Evolutionary conservation across 495 filamentous ascomycete genomes (phyloP).

Genomic region (Lasiosphaeria ovina): DNA sequence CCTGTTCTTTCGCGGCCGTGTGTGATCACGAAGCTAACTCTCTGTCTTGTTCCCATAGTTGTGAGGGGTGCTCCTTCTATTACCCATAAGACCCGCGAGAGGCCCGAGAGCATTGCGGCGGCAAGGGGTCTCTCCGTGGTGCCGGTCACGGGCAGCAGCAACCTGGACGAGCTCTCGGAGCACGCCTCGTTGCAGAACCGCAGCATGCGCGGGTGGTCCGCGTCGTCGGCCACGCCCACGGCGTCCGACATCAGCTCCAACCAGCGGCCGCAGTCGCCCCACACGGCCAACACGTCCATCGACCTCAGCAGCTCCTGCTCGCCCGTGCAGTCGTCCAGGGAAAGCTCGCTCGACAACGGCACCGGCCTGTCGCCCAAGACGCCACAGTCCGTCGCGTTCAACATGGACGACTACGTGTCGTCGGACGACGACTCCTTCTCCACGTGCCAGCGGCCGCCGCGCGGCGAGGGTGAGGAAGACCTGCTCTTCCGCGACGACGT

Average conservation of each 20-base stretch:
- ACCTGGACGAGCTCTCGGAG: constrained; percentile 21
- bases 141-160: not conserved
- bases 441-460: constrained; percentile 23
- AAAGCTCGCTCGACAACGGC: constrained; percentile 17
- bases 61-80: not conserved
- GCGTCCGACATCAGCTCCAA: constrained; percentile 40
- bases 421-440: constrained; percentile 38
- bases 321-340: constrained; percentile 18
- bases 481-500: constrained; percentile 41
- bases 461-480: constrained; percentile 41
- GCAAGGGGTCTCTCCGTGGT: too few relatives aligned
- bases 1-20: not conserved
- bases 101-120: not conserved
- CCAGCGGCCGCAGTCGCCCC: constrained; percentile 37
- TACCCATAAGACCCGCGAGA: not conserved
- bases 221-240: constrained; percentile 40
- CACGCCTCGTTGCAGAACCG: constrained; percentile 28
- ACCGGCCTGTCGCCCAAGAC: constrained; percentile 10
- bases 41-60: not conserved
- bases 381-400: constrained; percentile 22
- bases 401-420: constrained; percentile 42
- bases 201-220: constrained; percentile 39
- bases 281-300: constrained; percentile 45
- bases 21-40: not conserved
- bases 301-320: constrained; percentile 31